Evolutionary conservation across 306 rosid genomes (phyloP).

Genomic region (Leucaena leucocephala): DNA sequence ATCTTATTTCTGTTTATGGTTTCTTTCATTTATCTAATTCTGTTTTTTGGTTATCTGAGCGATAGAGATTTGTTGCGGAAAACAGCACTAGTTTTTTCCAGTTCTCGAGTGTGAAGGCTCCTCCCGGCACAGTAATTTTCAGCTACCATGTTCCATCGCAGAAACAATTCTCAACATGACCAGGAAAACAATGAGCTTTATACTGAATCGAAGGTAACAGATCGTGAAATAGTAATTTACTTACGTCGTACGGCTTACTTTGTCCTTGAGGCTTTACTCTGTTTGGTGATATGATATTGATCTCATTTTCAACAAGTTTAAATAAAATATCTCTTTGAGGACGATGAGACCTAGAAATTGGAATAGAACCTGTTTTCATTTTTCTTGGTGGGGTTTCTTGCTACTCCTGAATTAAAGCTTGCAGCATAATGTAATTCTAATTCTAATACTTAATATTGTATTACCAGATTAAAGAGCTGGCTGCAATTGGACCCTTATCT

Average conservation of each 20-base stretch:
- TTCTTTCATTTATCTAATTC: neutral
- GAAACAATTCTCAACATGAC: conserved; percentile 42
- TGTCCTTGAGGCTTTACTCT: neutral
- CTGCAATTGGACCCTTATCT: conserved; percentile 69
- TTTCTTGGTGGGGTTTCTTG: neutral
- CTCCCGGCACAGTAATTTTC: conserved; percentile 25
- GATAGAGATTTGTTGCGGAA: conserved; percentile 29
- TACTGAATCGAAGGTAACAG: conserved; percentile 45
- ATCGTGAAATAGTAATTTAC: neutral
- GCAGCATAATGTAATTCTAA: conserved; percentile 5
- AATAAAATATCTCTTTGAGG: neutral
- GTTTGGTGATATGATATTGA: conserved; percentile 20
- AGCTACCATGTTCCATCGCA: conserved; percentile 44
- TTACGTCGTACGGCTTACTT: neutral
- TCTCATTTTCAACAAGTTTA: neutral
- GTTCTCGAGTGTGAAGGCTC: neutral
- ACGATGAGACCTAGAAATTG: neutral
- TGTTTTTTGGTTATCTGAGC: conserved; percentile 9
- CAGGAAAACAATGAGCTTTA: conserved; percentile 36
- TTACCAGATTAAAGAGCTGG: conserved; percentile 68
- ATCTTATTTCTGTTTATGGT: neutral
- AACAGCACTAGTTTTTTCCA: conserved; percentile 11
- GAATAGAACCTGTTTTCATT: neutral
- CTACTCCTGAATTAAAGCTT: neutral
- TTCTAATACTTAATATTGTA: conserved; percentile 20